phyloP scores from a whole-genome alignment of 140 eudicot species.

The Bidens hawaiensis region DNA sequence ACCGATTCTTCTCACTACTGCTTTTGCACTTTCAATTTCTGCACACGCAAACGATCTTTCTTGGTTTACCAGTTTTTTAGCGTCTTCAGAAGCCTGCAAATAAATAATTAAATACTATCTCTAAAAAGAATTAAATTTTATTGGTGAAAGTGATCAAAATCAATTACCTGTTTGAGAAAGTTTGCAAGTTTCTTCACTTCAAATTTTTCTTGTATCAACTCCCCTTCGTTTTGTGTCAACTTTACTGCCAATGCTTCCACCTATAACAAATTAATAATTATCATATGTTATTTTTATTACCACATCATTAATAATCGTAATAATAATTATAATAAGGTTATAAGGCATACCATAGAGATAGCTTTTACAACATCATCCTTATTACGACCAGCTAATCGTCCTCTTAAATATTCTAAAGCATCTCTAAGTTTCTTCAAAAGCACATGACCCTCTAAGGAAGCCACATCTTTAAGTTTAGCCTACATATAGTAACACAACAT shows the following conservation, averaged over 20 bases:
- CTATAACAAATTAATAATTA: slow-evolving; percentile 25
- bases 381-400: slow-evolving; percentile 70
- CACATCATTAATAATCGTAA: background rate
- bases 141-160: background rate
- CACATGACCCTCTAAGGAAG: slow-evolving; percentile 97
- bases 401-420: slow-evolving; percentile 82
- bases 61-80: slow-evolving; percentile 90
- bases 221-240: slow-evolving; percentile 96
- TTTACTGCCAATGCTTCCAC: slow-evolving; percentile 97
- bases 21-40: slow-evolving; percentile 96
- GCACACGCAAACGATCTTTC: slow-evolving; percentile 99
- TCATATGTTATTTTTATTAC: background rate
- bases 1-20: slow-evolving; percentile 89
- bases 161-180: slow-evolving; percentile 91
- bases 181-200: slow-evolving; percentile 89
- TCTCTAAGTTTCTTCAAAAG: slow-evolving; percentile 95
- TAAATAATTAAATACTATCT: background rate
- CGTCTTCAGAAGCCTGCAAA: slow-evolving; percentile 96
- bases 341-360: slow-evolving; percentile 71
- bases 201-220: slow-evolving; percentile 88
- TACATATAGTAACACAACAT: slow-evolving; percentile 24
- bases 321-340: background rate
- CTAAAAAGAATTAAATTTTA: background rate
- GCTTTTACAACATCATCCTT: slow-evolving; percentile 92
- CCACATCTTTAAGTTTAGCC: slow-evolving; percentile 89